Evolutionary conservation across 495 filamentous ascomycete genomes (phyloP).

Genomic region (Tetracladium setigerum): DNA sequence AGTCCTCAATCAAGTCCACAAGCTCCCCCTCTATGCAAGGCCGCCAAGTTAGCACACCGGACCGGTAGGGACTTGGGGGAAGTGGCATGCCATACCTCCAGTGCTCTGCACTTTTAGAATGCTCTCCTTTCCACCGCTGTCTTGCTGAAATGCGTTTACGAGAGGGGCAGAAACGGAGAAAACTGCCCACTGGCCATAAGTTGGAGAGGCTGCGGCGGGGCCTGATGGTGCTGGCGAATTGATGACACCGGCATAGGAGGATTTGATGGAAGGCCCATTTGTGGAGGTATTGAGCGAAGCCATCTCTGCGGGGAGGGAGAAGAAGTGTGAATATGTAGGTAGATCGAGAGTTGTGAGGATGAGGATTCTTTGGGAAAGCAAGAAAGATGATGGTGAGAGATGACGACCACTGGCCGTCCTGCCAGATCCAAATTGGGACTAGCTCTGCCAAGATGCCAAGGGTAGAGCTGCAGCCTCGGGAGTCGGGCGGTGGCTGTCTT

Average conservation of each 20-base stretch:
- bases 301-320: constrained; percentile 45
- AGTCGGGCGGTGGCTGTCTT: no score
- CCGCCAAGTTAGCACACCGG: constrained; percentile 15
- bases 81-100: constrained; percentile 53
- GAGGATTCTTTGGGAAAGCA: no score
- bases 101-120: constrained; percentile 87
- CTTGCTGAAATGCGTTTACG: constrained; percentile 80
- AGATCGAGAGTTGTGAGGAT: constrained; percentile 1
- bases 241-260: constrained; percentile 85
- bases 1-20: constrained; percentile 90
- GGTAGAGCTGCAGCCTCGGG: no score
- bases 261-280: constrained; percentile 85
- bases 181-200: constrained; percentile 80
- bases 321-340: constrained; percentile 1
- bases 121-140: constrained; percentile 79
- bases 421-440: no score
- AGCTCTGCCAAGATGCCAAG: no score
- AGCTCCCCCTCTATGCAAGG: constrained; percentile 73
- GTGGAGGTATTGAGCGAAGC: constrained; percentile 84
- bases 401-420: no score
- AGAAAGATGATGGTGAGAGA: no score
- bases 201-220: constrained; percentile 53
- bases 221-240: constrained; percentile 61
- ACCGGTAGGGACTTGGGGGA: background rate
- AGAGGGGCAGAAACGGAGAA: constrained; percentile 88